Evolutionary conservation across 176 grass and related monocot species (phyloP), one percentile per base, ranked within the genome.

Genomic region (Ensete ventricosum): DNA sequence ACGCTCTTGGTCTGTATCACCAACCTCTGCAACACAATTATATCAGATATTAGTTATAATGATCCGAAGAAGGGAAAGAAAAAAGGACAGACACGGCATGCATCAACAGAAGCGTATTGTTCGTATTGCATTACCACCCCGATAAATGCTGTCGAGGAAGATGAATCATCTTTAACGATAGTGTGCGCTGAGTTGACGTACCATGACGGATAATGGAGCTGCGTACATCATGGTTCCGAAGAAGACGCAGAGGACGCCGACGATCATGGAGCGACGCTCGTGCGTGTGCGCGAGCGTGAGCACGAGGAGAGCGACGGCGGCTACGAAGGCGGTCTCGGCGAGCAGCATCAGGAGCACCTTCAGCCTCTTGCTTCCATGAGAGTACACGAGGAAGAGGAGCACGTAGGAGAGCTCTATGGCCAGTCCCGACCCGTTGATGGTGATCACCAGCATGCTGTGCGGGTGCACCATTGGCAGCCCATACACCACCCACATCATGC

Each of bases 401-500:
- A 99, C 52, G 80, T 94, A 99, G 72, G 88, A 23, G 52, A 99
- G 82, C 88, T 99, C 90, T 67, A 99, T 94, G 53, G 49, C 65
- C 78, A 87, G 81, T 69, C 95, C 95, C 58, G 90, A 86, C 63
- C 90, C 95, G 60, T 99, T 99, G 75, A 99, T 99, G 78, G 95
- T 99, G 71, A 99, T 87, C 26, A 99, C 91, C 2, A 99, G 90
- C 77, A 84, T 89, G 81, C 95, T 99, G 80, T 99, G 80, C 11
- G 90, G 95, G 88, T 99, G 95, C 50, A 99, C 95, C 26, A 70
- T 17, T 0, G 95, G 95, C 2, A 99, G 84, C 0, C 95, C 95
- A 63, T 99, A 99, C 26, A 91, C 73, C 77, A 99, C 95, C 95
- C 95, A 99, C 88, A 99, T 89, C 95, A 99, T 89, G 95, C 95